Conservation (phyloP, 441 rosid species). For the Syzygium malaccense region DNA sequence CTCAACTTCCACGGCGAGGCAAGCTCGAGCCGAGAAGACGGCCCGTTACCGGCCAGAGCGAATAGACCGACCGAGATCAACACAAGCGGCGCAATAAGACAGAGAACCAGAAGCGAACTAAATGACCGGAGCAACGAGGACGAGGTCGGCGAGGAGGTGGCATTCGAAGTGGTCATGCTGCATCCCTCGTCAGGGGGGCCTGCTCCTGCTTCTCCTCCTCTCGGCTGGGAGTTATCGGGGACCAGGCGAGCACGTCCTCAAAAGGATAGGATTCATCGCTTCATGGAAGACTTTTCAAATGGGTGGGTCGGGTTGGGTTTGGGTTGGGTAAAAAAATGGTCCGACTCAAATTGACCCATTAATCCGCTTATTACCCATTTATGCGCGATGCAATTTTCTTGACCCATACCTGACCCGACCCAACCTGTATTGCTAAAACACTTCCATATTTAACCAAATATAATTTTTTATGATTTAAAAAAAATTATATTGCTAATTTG, state of each 20-base stretch:
- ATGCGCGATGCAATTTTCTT: no score
- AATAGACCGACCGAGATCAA: background rate
- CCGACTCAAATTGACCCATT: no score
- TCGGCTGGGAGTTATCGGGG: background rate
- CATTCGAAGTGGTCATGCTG: background rate
- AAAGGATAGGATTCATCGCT: constrained; percentile 22
- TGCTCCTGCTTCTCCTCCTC: background rate
- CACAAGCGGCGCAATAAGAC: background rate
- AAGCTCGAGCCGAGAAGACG: background rate
- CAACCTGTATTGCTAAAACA: no score
- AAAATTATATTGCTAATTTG: no score
- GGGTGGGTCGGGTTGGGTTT: no score
- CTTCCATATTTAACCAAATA: no score
- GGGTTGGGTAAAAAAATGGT: no score
- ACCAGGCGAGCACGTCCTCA: no score
- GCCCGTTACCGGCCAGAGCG: background rate
- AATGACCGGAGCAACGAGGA: background rate
- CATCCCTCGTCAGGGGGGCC: background rate
- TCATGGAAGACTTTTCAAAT: no score
- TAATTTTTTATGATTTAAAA: no score
- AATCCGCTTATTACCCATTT: no score
- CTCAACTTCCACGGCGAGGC: background rate
- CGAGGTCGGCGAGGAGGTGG: background rate
- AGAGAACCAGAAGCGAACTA: background rate
- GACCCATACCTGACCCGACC: no score